Evolutionary conservation across 371 early-diverging fungal species (phyloP).

Genomic region (Rhizopus microsporus): DNA sequence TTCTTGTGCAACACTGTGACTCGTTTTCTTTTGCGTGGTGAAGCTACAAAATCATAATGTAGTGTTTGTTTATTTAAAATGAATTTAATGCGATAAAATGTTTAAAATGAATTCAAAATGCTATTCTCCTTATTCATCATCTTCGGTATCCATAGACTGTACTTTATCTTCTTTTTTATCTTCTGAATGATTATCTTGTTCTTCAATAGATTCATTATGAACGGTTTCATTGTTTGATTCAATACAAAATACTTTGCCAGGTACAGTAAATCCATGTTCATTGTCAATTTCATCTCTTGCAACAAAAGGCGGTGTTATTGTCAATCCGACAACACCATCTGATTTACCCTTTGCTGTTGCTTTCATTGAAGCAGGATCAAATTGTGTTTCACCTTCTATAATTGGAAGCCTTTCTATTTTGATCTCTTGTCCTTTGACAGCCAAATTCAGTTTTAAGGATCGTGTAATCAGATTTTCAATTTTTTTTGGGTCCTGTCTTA

Average conservation of each 20-base stretch:
- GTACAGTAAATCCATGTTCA: slow-evolving; percentile 48
- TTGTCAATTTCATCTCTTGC: slow-evolving; percentile 40
- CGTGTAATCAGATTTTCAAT: slow-evolving; percentile 35
- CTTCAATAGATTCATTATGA: neutral
- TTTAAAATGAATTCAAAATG: no score
- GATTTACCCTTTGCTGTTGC: slow-evolving; percentile 37
- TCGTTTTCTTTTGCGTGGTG: slow-evolving; percentile 14
- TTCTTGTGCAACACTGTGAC: slow-evolving; percentile 15
- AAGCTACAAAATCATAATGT: no score
- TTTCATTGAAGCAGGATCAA: slow-evolving; percentile 36
- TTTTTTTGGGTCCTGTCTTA: slow-evolving; percentile 33
- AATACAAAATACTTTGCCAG: slow-evolving; percentile 42
- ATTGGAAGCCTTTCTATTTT: slow-evolving; percentile 32
- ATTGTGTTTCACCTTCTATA: slow-evolving; percentile 32
- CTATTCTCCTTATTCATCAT: no score
- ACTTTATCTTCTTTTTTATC: no score
- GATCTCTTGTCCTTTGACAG: slow-evolving; percentile 49
- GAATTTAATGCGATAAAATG: no score
- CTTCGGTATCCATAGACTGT: no score
- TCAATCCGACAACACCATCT: slow-evolving; percentile 33
- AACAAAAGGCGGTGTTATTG: slow-evolving; percentile 38
- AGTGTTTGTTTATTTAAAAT: no score
- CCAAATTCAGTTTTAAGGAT: slow-evolving; percentile 38
- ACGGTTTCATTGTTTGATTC: neutral
- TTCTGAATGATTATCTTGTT: no score